These are phyloP conservation scores for Salix viminalis DNA, from an alignment of 345 rosid species.

Conservation along the genomic window DNA sequence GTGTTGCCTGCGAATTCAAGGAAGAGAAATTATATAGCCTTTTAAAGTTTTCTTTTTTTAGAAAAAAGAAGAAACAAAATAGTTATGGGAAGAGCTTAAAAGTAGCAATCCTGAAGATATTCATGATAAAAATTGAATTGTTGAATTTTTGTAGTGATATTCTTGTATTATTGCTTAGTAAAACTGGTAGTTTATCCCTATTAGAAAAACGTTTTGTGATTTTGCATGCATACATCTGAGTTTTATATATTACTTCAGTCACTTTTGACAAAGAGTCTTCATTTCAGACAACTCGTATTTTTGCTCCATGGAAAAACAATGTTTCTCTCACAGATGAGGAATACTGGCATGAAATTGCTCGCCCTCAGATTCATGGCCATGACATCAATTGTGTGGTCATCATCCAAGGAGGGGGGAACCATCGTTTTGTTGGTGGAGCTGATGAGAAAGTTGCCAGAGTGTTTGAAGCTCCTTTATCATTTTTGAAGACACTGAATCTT, in stretches of 20 bases:
- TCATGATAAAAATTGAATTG: not conserved
- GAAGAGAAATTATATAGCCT: not conserved
- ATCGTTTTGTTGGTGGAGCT: constrained; percentile 92
- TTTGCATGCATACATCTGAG: not conserved
- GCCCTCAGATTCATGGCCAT: constrained; percentile 98
- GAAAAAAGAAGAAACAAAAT: not conserved
- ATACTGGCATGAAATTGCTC: constrained; percentile 86
- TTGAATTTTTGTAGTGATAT: not conserved
- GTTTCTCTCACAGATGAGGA: constrained; percentile 30
- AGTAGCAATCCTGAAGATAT: not conserved
- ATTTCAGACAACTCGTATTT: constrained; percentile 71
- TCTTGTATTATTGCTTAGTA: not conserved
- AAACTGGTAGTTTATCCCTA: not conserved
- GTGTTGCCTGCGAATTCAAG: not conserved
- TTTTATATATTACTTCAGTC: not conserved
- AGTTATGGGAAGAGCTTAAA: not conserved
- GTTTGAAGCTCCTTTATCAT: constrained; percentile 87
- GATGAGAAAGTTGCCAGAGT: constrained; percentile 95
- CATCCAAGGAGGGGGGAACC: constrained; percentile 79
- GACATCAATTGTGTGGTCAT: constrained; percentile 78
- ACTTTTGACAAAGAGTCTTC: not conserved
- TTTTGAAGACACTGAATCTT: constrained; percentile 72
- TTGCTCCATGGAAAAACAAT: constrained; percentile 71
- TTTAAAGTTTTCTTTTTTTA: not conserved
- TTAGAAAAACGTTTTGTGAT: not conserved